phyloP scores from a whole-genome alignment of 2,329 filamentous ascomycete species.

The Hypoxylon sp. region DNA sequence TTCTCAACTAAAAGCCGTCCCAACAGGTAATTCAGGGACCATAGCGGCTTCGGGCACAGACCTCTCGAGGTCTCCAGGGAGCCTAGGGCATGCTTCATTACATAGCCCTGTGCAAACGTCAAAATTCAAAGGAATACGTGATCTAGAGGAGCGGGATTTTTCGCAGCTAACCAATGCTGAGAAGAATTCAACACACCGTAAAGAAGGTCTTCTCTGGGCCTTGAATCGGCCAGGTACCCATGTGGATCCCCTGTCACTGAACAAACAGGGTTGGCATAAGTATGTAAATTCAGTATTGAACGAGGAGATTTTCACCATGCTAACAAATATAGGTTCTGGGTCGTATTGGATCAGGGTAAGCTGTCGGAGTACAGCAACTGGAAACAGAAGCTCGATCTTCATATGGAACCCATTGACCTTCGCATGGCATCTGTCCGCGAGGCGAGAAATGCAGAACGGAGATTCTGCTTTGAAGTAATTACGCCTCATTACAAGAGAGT shows the following conservation, averaged over 20 bases:
- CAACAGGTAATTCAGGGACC: slow-evolving; percentile 61
- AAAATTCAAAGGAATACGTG: slow-evolving; percentile 91
- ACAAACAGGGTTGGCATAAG: slow-evolving; percentile 99
- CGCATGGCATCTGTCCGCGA: slow-evolving; percentile 97
- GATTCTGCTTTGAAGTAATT: slow-evolving; percentile 98
- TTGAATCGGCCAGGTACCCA: slow-evolving; percentile 93
- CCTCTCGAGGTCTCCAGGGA: slow-evolving; percentile 71
- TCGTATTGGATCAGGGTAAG: slow-evolving; percentile 96
- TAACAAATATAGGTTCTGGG: slow-evolving; percentile 83
- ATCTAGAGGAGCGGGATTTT: slow-evolving; percentile 88
- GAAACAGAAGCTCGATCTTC: slow-evolving; percentile 96
- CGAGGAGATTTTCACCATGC: slow-evolving; percentile 14
- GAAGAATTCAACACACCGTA: slow-evolving; percentile 78
- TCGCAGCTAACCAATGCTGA: slow-evolving; percentile 67
- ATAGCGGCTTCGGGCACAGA: slow-evolving; percentile 57
- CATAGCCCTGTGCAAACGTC: slow-evolving; percentile 67
- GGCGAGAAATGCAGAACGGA: slow-evolving; percentile 91
- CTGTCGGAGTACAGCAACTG: slow-evolving; percentile 99
- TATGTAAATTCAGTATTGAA: slow-evolving; percentile 63
- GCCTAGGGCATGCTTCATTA: slow-evolving; percentile 61
- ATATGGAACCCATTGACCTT: slow-evolving; percentile 98
- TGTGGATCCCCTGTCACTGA: slow-evolving; percentile 93
- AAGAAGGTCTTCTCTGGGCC: slow-evolving; percentile 96
- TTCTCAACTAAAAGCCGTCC: slow-evolving; percentile 72
- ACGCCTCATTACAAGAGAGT: slow-evolving; percentile 96